Conservation (phyloP, 2,329 filamentous ascomycete genomes). For the Trichophaea hybrida region DNA sequence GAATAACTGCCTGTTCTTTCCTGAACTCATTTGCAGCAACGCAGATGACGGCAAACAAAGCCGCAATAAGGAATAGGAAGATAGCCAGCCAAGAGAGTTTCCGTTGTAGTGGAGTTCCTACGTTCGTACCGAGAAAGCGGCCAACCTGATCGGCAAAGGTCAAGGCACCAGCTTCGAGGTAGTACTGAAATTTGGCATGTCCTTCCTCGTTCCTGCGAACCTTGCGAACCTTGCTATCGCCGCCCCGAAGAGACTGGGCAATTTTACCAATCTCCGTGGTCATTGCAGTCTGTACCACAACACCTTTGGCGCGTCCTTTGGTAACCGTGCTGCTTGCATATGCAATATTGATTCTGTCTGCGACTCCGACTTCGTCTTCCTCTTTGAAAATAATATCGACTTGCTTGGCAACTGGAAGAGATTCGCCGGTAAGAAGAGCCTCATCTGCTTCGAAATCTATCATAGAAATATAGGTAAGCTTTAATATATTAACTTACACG, state of each 20-base stretch:
- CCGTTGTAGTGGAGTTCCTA: slow-evolving; percentile 54
- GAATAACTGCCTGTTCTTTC: slow-evolving; percentile 45
- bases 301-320: slow-evolving; percentile 45
- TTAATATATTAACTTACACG: background rate
- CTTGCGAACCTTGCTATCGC: slow-evolving; percentile 39
- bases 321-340: slow-evolving; percentile 49
- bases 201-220: slow-evolving; percentile 40
- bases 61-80: slow-evolving; percentile 50
- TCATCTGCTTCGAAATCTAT: slow-evolving; percentile 47
- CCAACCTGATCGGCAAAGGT: slow-evolving; percentile 46
- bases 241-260: slow-evolving; percentile 47
- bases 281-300: slow-evolving; percentile 47
- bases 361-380: slow-evolving; percentile 40
- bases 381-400: slow-evolving; percentile 36
- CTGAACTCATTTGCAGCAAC: slow-evolving; percentile 48
- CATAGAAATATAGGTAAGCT: background rate
- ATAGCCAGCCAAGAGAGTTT: slow-evolving; percentile 55
- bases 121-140: slow-evolving; percentile 51
- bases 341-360: slow-evolving; percentile 47
- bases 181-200: slow-evolving; percentile 40
- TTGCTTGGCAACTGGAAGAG: slow-evolving; percentile 43
- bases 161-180: slow-evolving; percentile 36
- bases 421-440: slow-evolving; percentile 48
- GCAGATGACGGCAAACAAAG: slow-evolving; percentile 55
- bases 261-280: slow-evolving; percentile 51